A percentile compares a stretch with the other conserved stretches of the same genome.
Evolutionary conservation across 2,329 filamentous ascomycete genomes (phyloP).

Genomic region (Cyclaneusma minus): DNA sequence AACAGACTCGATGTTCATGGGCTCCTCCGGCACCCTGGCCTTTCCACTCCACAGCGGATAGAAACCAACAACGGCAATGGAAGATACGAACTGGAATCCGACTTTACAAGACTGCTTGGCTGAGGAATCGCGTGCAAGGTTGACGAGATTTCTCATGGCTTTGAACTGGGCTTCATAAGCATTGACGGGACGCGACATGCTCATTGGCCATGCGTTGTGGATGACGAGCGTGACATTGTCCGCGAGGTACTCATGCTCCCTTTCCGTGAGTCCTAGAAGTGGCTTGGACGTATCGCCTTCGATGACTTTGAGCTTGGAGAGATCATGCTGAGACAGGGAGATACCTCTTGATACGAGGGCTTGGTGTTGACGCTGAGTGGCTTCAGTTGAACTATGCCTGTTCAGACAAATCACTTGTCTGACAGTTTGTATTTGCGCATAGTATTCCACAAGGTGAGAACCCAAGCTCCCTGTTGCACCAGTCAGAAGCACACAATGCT

Average conservation of each 20-base stretch:
- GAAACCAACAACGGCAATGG: slow-evolving; percentile 22
- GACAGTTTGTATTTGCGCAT: slow-evolving; percentile 15
- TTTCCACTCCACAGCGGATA: slow-evolving; percentile 16
- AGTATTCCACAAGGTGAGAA: slow-evolving; percentile 18
- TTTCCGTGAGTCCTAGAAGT: slow-evolving; percentile 23
- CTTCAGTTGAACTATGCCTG: slow-evolving; percentile 17
- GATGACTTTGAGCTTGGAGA: slow-evolving; percentile 23
- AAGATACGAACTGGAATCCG: slow-evolving; percentile 26
- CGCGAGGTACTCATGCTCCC: slow-evolving; percentile 23
- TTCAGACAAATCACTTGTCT: slow-evolving; percentile 29
- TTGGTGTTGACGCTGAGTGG: slow-evolving; percentile 19
- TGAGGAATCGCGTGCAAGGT: slow-evolving; percentile 24
- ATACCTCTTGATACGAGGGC: slow-evolving; percentile 16
- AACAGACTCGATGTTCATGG: slow-evolving; percentile 21
- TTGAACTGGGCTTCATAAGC: slow-evolving; percentile 27
- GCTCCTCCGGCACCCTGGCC: slow-evolving; percentile 24
- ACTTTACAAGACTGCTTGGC: slow-evolving; percentile 9
- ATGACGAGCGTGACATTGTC: slow-evolving; percentile 30
- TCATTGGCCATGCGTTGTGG: slow-evolving; percentile 37
- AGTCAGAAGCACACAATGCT: slow-evolving; percentile 23
- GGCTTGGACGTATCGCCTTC: slow-evolving; percentile 25
- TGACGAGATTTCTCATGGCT: slow-evolving; percentile 29
- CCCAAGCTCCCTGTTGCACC: slow-evolving; percentile 23
- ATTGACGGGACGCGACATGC: slow-evolving; percentile 20
- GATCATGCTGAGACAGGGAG: slow-evolving; percentile 8